Evolutionary conservation across 2,329 filamentous ascomycete species (phyloP).

Genomic region (Xylaria sp.): DNA sequence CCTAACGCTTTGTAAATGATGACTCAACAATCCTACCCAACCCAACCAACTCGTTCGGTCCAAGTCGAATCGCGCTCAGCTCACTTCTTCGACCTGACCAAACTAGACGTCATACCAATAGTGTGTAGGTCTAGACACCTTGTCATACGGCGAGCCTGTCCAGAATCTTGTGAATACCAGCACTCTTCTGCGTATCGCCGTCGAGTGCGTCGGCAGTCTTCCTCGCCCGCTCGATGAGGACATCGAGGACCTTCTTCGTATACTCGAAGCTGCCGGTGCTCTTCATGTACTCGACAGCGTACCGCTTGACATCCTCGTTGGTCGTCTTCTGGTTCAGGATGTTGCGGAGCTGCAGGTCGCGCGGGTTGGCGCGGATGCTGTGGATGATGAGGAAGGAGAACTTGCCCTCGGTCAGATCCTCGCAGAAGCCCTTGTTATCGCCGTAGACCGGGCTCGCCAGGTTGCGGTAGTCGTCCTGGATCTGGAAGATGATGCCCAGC

Average conservation of each 20-base stretch:
- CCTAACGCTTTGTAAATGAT: background rate
- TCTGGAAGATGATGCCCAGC: conserved; percentile 88
- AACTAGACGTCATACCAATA: background rate
- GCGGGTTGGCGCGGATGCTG: conserved; percentile 80
- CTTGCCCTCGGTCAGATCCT: conserved; percentile 96
- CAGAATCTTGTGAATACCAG: conserved; percentile 72
- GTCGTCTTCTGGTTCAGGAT: conserved; percentile 90
- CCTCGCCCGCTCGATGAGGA: conserved; percentile 72
- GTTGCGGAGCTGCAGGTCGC: conserved; percentile 84
- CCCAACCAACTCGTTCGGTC: background rate
- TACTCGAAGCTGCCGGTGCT: conserved; percentile 90
- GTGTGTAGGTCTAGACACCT: background rate
- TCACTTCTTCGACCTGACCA: background rate
- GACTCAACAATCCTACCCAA: background rate
- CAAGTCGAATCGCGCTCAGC: background rate
- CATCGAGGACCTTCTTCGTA: conserved; percentile 72
- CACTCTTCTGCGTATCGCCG: conserved; percentile 64
- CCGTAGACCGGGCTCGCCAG: conserved; percentile 79
- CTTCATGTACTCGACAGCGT: conserved; percentile 92
- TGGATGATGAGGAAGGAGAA: conserved; percentile 97
- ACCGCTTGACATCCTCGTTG: conserved; percentile 88
- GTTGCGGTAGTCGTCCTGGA: conserved; percentile 94
- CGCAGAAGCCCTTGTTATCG: conserved; percentile 90
- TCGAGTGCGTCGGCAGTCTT: conserved; percentile 73
- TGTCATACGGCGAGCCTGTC: conserved; percentile 66